These are phyloP conservation scores for Scolecobasidium constrictum DNA, from an alignment of 2,329 filamentous ascomycete species.

Conservation along the genomic window DNA sequence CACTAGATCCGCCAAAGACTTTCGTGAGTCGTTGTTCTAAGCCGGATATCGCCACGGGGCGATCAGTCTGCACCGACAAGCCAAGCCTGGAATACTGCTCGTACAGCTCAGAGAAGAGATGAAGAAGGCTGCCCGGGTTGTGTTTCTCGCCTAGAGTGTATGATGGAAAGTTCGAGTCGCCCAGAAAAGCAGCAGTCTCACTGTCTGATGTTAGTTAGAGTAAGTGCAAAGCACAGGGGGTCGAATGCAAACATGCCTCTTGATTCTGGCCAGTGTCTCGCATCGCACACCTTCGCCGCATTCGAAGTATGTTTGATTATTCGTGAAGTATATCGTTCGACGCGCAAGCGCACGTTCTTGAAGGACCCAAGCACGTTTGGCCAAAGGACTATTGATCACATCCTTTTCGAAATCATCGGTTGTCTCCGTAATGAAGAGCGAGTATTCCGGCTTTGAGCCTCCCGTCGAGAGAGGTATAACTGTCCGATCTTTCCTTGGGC, in stretches of 20 bases:
- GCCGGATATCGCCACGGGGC: conserved; percentile 5
- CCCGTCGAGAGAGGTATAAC: conserved; percentile 1
- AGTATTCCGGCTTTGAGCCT: background rate
- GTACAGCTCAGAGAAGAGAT: conserved; percentile 12
- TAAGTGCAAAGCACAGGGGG: too few relatives aligned
- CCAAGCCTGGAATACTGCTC: background rate
- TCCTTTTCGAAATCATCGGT: conserved; percentile 25
- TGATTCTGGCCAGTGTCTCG: too few relatives aligned
- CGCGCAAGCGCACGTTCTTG: too few relatives aligned
- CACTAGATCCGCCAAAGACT: too few relatives aligned
- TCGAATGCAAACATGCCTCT: too few relatives aligned
- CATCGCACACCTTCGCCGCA: too few relatives aligned
- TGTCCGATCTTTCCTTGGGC: conserved; percentile 1
- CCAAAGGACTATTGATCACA: conserved; percentile 22
- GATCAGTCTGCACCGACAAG: background rate
- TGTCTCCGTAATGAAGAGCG: conserved; percentile 17
- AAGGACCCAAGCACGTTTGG: too few relatives aligned
- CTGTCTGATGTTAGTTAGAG: conserved; percentile 10
- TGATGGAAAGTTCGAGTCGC: conserved; percentile 18
- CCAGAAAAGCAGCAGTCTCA: conserved; percentile 18
- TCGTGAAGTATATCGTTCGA: too few relatives aligned
- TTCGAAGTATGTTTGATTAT: too few relatives aligned
- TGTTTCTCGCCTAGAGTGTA: background rate
- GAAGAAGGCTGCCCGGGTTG: conserved; percentile 1
- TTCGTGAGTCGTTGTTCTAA: conserved; percentile 4